Evolutionary conservation across 345 rosid species (phyloP), one percentile per base, ranked within the genome.

Genomic region (Lumnitzera racemosa): DNA sequence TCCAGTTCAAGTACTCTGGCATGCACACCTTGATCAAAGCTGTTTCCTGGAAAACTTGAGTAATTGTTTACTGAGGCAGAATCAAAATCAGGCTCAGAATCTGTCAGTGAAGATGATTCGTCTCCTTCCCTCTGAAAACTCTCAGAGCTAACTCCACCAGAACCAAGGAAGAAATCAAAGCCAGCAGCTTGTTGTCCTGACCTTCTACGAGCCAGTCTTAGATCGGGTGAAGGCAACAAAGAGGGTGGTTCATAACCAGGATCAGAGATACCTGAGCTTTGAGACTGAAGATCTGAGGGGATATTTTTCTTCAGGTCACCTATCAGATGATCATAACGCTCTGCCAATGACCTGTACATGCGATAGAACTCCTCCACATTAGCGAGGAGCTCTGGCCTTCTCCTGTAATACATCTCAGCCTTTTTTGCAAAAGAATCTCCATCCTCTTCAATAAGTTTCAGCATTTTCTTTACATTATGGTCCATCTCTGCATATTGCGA

Each of bases 361-460:
- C 91, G 78, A 69, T 88, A 88, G 64, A 90, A 90, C 29, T 86
- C 96, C 66, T 88, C 97, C 0, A 90, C 90, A 56, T 78, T 79
- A 46, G 84, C 67, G 56, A 86, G 72, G 52, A 88, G 72, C 64
- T 94, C 88, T 0, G 99, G 99, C 61, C 95, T 84, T 61, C 79
- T 94, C 63, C 83, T 78, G 62, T 88, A 84, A 76, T 88, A 88
- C 89, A 86, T 83, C 65, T 84, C 96, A 47, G 90, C 99, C 77
- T 89, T 90, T 74, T 87, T 88, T 0, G 91, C 96, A 69, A 90
- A 86, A 6, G 96, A 86, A 65, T 86, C 99, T 49, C 77, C 99
- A 54, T 94, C 97, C 70, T 86, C 91, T 72, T 90, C 96, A 17
- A 90, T 81, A 57, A 90, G 81, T 61, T 84, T 88, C 68, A 88